Base-by-base conservation (phyloP, 2,329 filamentous ascomycete species). In the Leptographium radiaticola region DNA sequence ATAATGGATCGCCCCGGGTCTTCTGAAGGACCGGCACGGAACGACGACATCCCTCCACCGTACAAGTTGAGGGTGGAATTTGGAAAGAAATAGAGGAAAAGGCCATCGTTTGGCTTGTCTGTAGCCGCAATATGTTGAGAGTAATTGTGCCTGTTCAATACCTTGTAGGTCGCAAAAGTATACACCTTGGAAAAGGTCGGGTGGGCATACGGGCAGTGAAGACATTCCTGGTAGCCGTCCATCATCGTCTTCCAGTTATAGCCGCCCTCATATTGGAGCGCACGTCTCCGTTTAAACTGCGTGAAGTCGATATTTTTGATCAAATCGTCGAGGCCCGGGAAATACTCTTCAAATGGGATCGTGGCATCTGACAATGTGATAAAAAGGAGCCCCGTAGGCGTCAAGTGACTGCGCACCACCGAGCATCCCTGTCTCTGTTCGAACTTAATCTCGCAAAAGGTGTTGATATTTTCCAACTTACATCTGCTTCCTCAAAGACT, bases 241-340 rank as follows among this genome's bases (percentile, higher is more conserved):
- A 54, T 51, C 43, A 54, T 46, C 3, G 53, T 51, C 53, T 54
- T 54, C 53, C 53, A 54, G 53, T 54, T 54, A 30, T 54, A 54
- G 34, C 44, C 43, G 34, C 53, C 53, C 20, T 16, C n/a, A 38
- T 54, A 54, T 12, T 38, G 13, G 42, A 54, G 53, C 30, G 25
- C 16, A 12, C 53, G 48, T 9, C 43, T 42, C 6, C 34, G 53
- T 2, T 16, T 34, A 2, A 51, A 33, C 49, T 48, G 42, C n/a
- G 36, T 47, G n/a, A 54, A 54, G 13, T 54, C 49, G 7, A 54
- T 51, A 25, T n/a, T 5, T 7, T 31, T n/a, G 10, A 54, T 38
- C 16, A 54, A 25, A 10, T 12, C 43, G 11, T 51, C 48, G 1
- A 54, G 48, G 6, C 49, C 49, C n/a, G 53, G 53, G 12, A 54